Base-by-base conservation (phyloP, 805 yeast genomes). In the Yarrowia sp. region DNA sequence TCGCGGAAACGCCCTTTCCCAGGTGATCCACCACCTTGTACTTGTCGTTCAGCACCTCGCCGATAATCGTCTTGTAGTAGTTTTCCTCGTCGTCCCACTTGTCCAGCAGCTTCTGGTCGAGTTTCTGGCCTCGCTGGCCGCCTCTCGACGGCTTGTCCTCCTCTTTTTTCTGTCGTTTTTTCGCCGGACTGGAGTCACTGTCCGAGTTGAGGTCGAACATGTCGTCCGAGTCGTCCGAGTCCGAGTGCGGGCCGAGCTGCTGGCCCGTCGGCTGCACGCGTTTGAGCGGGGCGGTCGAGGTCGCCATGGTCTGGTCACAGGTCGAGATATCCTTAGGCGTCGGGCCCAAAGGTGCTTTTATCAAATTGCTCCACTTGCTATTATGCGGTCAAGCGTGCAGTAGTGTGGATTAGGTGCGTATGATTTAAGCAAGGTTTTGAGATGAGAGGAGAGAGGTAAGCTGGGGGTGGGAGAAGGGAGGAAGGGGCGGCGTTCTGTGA, bases 11-110 rank as follows among this genome's bases (percentile, higher is more conserved):
- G 12, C 79, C 79, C 63, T 73, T 74, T n/a, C 79, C 79, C 30
- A 77, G 66, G 17, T 69, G 70, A 30, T 76, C 70, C 33, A 69
- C 70, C 19, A 77, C 76, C 42, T 69, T 69, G 67, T 76, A 77
- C 56, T 74, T 70, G 36, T 68, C 71, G 39, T 76, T 71, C n/a
- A 77, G 44, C n/a, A 75, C 68, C 68, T 77, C 79, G 17, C 78
- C 77, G 20, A 75, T 58, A 33, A 77, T 75, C 40, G 73, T 69
- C 14, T 76, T 68, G 61, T 77, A 77, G 67, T 77, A 77, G 2
- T 79, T 78, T 15, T 77, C 79, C 3, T 67, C 70, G 66, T 77
- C 79, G 55, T 77, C 79, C 76, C 77, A 76, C 63, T 73, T 74
- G 49, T 74, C 78, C 30, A 70, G 73, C 64, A 75, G 69, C 36